These are phyloP conservation scores for Hypocrella siamensis DNA, from an alignment of 2,329 filamentous ascomycete species.

Conservation along the genomic window DNA sequence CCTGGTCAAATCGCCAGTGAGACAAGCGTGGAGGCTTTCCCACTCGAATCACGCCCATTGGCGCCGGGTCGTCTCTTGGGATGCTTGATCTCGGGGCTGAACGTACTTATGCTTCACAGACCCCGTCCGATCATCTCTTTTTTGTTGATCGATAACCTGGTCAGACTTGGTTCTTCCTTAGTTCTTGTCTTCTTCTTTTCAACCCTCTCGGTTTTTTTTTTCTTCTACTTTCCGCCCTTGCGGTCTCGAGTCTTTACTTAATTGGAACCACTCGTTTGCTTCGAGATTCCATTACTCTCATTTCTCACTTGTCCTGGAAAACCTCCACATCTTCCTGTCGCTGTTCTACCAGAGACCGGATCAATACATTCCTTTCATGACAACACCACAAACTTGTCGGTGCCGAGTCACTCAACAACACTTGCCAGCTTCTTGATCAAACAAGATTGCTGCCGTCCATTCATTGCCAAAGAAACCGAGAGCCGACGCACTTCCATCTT, in stretches of 20 bases:
- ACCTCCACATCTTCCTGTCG: slow-evolving; percentile 4
- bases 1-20: slow-evolving; percentile 30
- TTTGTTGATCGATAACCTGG: slow-evolving; percentile 31
- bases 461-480: slow-evolving; percentile 18
- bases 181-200: background rate
- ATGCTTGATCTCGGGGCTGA: slow-evolving; percentile 22
- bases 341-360: slow-evolving; percentile 13
- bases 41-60: slow-evolving; percentile 8
- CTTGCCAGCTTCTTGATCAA: slow-evolving; percentile 3
- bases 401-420: slow-evolving; percentile 10
- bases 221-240: slow-evolving; percentile 22
- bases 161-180: slow-evolving; percentile 25
- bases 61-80: slow-evolving; percentile 4
- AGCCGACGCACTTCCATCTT: slow-evolving; percentile 6
- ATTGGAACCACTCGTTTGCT: slow-evolving; percentile 21
- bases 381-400: too few species aligned
- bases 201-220: slow-evolving; percentile 20
- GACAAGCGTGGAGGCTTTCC: slow-evolving; percentile 25
- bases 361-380: slow-evolving; percentile 5
- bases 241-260: slow-evolving; percentile 16
- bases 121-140: slow-evolving; percentile 25
- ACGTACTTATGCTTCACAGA: slow-evolving; percentile 32
- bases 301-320: slow-evolving; percentile 14
- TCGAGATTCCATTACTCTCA: slow-evolving; percentile 25
- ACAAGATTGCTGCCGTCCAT: slow-evolving; percentile 22